Base-by-base conservation (phyloP, 495 filamentous ascomycete genomes). In the Aspergillus egyptiacus region DNA sequence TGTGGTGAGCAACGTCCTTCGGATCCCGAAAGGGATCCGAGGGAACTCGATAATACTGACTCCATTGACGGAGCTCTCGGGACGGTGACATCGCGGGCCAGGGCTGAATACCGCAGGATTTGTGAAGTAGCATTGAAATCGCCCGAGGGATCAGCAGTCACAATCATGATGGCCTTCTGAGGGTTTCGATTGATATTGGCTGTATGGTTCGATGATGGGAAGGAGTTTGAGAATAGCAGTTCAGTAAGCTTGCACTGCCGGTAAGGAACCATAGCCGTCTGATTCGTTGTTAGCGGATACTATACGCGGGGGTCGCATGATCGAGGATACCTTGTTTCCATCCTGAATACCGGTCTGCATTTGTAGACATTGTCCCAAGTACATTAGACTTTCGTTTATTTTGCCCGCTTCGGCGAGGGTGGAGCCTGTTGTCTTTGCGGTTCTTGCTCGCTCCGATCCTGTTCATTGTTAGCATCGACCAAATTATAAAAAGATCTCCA, bases 321-420 rank as follows among this genome's bases (percentile, higher is more conserved):
- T n/a, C 15, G 1, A 34, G 23, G 70, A 20, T 76, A 89, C 87
- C 80, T 89, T 93, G 46, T 78, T 78, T 42, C 81, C 80, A 50
- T 80, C 81, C 28, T 80, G 83, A 31, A 83, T 73, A 56, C 89
- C 86, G 50, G 83, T 89, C 66, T 96, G 94, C 82, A 96, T 88
- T 63, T 98, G 93, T 55, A 98, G 73, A 62, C 94, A 97, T 62
- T 97, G 94, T 1, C 93, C 93, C 1, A 98, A 80, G 64, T 95
- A 96, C 94, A 98, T 98, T 59, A 98, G 67, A 58, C 84, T 90
- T 62, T 96, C 90, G 61, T 98, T 98, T 58, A 98, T 98, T 65
- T 95, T 96, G 14, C 93, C 94, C 17, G 93, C 94, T 66, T 98
- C 93, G 0, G 85, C 90, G 2, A 98, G 78, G 1, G 91, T 96